phyloP scores from a whole-genome alignment of 1,284 basidiomycete species.

The Phylloboletellus chloephorus region DNA sequence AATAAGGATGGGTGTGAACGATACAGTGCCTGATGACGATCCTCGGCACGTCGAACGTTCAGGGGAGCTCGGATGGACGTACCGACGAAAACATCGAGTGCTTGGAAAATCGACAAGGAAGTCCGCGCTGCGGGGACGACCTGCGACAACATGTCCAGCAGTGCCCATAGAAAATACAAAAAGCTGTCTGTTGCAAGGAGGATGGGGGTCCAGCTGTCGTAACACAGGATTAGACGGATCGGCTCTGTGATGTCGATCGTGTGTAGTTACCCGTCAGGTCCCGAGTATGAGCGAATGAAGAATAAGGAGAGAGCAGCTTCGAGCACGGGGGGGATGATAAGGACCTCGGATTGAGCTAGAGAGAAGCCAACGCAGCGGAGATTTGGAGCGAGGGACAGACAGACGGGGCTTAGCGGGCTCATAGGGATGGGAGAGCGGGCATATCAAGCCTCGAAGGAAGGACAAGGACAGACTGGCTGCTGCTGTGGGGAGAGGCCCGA shows the following conservation, averaged over 20 bases:
- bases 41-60: not conserved
- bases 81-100: slow-evolving; percentile 45
- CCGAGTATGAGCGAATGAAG: slow-evolving; percentile 47
- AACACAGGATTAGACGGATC: slow-evolving; percentile 1
- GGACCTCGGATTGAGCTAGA: slow-evolving; percentile 40
- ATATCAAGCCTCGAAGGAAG: slow-evolving; percentile 24
- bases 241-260: not conserved
- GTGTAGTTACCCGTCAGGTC: slow-evolving; percentile 48
- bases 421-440: slow-evolving; percentile 16
- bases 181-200: slow-evolving; percentile 59
- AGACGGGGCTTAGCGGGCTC: slow-evolving; percentile 43
- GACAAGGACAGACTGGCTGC: slow-evolving; percentile 23
- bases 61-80: slow-evolving; percentile 15
- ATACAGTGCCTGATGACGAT: slow-evolving; percentile 36
- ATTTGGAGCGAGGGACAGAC: slow-evolving; percentile 63
- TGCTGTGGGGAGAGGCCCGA: slow-evolving; percentile 6
- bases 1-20: slow-evolving; percentile 51
- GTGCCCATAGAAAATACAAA: slow-evolving; percentile 51
- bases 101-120: slow-evolving; percentile 33
- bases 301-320: slow-evolving; percentile 55
- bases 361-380: slow-evolving; percentile 62
- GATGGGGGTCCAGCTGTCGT: slow-evolving; percentile 43
- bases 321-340: slow-evolving; percentile 59
- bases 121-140: slow-evolving; percentile 45
- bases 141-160: slow-evolving; percentile 58